phyloP scores from a whole-genome alignment of 139 green algal genomes.

The Chlamydomonas applanata region DNA sequence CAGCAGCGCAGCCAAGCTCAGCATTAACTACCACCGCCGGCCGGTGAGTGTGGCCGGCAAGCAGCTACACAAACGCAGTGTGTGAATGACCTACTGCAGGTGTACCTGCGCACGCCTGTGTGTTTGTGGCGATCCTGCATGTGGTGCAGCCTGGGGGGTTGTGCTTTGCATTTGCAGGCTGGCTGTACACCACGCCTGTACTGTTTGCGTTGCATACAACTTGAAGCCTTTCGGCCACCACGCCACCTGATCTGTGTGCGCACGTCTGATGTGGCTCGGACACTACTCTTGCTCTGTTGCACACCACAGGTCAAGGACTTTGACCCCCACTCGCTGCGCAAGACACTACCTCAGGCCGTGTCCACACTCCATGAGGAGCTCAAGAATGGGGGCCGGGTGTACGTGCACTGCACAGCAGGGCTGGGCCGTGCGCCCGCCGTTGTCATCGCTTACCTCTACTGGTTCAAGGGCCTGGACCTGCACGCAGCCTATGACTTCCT shows the following conservation, averaged over 20 bases:
- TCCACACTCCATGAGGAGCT: slow-evolving; percentile 30
- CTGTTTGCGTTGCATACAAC: background rate
- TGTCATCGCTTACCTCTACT: slow-evolving; percentile 64
- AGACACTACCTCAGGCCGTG: slow-evolving; percentile 59
- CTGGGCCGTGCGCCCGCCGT: slow-evolving; percentile 70
- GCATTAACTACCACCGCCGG: slow-evolving; percentile 50
- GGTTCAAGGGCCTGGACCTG: slow-evolving; percentile 42
- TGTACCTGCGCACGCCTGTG: no score
- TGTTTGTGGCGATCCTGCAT: no score
- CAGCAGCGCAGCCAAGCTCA: slow-evolving; percentile 27
- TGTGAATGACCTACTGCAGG: no score
- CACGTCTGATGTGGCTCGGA: no score
- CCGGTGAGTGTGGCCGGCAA: slow-evolving; percentile 33
- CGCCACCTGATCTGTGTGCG: background rate
- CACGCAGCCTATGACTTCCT: slow-evolving; percentile 70
- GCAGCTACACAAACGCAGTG: no score
- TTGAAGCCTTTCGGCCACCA: no score
- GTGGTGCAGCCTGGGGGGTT: no score
- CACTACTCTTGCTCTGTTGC: background rate
- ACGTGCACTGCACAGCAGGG: slow-evolving; percentile 80
- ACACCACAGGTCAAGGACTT: slow-evolving; percentile 63
- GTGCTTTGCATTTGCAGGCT: no score
- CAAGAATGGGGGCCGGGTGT: slow-evolving; percentile 42
- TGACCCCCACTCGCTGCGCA: slow-evolving; percentile 66
- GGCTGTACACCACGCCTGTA: background rate